Evolutionary conservation across 768 basidiomycete species (phyloP), one percentile per base, ranked within the genome.

Genomic region (Mycena capillaripes): DNA sequence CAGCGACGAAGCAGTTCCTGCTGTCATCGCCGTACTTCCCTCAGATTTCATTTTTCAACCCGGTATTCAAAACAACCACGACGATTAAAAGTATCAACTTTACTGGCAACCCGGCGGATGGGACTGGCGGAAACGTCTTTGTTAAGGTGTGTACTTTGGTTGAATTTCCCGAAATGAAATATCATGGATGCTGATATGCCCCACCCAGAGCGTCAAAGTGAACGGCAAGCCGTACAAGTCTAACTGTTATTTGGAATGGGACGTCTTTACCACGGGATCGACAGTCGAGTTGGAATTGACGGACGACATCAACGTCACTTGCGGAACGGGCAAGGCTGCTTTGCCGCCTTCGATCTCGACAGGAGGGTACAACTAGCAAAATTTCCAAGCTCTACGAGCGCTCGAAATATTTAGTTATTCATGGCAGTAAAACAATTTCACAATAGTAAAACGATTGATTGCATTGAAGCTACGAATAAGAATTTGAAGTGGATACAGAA

Each of bases 211-310:
- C 75, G 89, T 91, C 10, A 86, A 83, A 14, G 86, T 91, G 30
- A 85, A 92, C 71, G 90, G 90, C 6, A 77, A 84, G 66, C 82
- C 85, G 14, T 91, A 89, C 84, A 86, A 89, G 71, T 91, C 90
- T 3, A 91, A 86, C 75, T 92, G 91, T 69, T 92, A 86, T 75
- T 79, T 92, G 56, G 90, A 91, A 34, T 92, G 90, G 90, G 89
- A 90, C 59, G 87, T 88, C n/a, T 92, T 91, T 74, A 82, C 81
- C 27, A 80, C 77, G 4, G 89, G 89, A 10, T 84, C 89, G 2
- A 79, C 85, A 29, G 83, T 92, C 38, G 90, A 89, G 76, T 79
- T 92, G 36, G 86, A 89, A 53, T 76, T 92, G 66, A 89, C 89
- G 6, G 82, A 86, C 67, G 84, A 91, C 76, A 87, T 89, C 69